These are phyloP conservation scores for Ascochyta clinopodiicola DNA, from an alignment of 2,329 filamentous ascomycete genomes.

Conservation along the genomic window DNA sequence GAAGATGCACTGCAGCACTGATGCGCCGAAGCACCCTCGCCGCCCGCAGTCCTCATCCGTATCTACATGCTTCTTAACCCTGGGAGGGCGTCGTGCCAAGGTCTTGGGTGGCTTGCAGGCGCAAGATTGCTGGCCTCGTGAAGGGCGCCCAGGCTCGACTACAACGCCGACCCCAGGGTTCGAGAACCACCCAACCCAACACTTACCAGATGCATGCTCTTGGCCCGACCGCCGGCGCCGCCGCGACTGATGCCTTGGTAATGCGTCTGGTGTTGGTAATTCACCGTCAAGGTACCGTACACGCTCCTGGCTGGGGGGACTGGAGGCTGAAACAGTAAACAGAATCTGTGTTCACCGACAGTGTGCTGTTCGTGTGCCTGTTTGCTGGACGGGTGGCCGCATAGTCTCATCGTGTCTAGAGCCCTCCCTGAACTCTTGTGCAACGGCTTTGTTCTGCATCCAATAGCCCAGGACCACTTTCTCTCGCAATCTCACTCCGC, in stretches of 20 bases:
- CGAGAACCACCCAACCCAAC: slow-evolving; percentile 34
- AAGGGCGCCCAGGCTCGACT: slow-evolving; percentile 34
- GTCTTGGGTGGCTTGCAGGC: slow-evolving; percentile 46
- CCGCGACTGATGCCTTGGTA: slow-evolving; percentile 14
- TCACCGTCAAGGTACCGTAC: slow-evolving; percentile 24
- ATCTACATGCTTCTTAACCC: slow-evolving; percentile 18
- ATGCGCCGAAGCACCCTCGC: slow-evolving; percentile 5
- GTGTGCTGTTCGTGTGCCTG: neutral
- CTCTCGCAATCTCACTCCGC: slow-evolving; percentile 25
- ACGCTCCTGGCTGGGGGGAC: slow-evolving; percentile 1
- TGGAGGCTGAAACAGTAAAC: slow-evolving; percentile 31
- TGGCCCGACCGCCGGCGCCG: slow-evolving; percentile 37
- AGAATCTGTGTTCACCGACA: slow-evolving; percentile 5
- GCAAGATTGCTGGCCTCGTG: slow-evolving; percentile 30
- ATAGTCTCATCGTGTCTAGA: neutral
- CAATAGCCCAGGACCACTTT: slow-evolving; percentile 21
- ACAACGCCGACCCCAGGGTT: slow-evolving; percentile 38
- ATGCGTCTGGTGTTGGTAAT: slow-evolving; percentile 8
- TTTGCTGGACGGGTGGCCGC: slow-evolving; percentile 1
- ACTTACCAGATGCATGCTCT: slow-evolving; percentile 41
- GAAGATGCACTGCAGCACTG: slow-evolving; percentile 8
- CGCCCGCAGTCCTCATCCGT: slow-evolving; percentile 29
- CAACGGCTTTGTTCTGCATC: slow-evolving; percentile 24
- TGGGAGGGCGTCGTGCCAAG: slow-evolving; percentile 38
- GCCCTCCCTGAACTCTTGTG: slow-evolving; percentile 21